Evolutionary conservation across 148 eudicot genomes (phyloP).

Genomic region (Drosera capensis): DNA sequence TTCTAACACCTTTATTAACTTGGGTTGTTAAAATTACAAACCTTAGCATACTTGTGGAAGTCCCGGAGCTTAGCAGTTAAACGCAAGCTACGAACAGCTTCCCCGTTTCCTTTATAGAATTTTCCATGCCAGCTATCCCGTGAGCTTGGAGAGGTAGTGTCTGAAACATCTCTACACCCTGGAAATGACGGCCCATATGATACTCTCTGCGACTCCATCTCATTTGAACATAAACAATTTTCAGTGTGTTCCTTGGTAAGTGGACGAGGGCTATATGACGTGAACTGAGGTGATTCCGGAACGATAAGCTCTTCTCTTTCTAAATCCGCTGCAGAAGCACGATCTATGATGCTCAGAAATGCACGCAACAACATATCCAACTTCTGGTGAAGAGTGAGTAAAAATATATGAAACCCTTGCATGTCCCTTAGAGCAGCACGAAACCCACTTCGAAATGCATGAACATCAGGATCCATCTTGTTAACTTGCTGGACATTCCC

Average conservation of each 20-base stretch:
- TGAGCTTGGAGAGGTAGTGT: constrained; percentile 49
- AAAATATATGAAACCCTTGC: constrained; percentile 95
- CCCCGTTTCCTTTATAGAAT: constrained; percentile 46
- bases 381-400: constrained; percentile 86
- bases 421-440: constrained; percentile 80
- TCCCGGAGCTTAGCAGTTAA: constrained; percentile 88
- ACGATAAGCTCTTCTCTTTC: constrained; percentile 69
- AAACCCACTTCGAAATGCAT: constrained; percentile 71
- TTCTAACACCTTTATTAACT: background rate
- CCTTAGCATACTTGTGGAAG: constrained; percentile 94
- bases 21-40: constrained; percentile 9
- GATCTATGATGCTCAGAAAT: constrained; percentile 48
- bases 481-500: constrained; percentile 10
- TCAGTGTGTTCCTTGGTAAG: constrained; percentile 43
- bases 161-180: constrained; percentile 46
- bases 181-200: constrained; percentile 35
- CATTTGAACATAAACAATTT: constrained; percentile 32
- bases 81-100: constrained; percentile 62
- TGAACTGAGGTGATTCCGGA: constrained; percentile 42
- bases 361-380: constrained; percentile 58
- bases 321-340: constrained; percentile 36
- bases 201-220: constrained; percentile 33
- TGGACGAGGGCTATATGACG: constrained; percentile 29
- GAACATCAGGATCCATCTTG: constrained; percentile 48
- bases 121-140: constrained; percentile 69